Base-by-base conservation (phyloP, 2,329 filamentous ascomycete genomes). In the Pezicula radicicola region DNA sequence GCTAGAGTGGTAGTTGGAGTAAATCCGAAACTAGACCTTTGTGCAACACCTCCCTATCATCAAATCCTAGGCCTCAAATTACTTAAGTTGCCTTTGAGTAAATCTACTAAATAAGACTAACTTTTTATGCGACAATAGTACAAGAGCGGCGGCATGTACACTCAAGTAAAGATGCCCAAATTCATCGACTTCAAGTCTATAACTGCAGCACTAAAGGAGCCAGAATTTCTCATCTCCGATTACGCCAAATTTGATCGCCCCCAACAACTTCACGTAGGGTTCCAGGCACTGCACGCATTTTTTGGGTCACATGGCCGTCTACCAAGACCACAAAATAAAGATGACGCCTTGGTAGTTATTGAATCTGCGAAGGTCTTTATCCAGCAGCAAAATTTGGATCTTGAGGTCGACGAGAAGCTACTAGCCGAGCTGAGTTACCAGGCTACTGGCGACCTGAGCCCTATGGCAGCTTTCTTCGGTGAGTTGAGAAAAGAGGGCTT, bases 151-250 rank as follows among this genome's bases (percentile, higher is more conserved):
- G 94, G 94, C 55, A 82, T 96, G 54, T 99, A 89, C 70, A 87
- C 89, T 37, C 94, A 99, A 71, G 94, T 97, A 71, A 99, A 97
- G 80, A 97, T 97, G 93, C 94, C 94, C 47, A 96, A 94, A 75
- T 83, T 91, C 50, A 73, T 97, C 64, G 83, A 94, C 68, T 99
- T 97, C 73, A 89, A 96, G 75, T 78, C 84, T 39, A 82, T 97
- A 52, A 85, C 85, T 40, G 75, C 83, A 48, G 83, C 96, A 55
- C 72, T 97, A 51, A 90, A 90, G 71, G 88, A 91, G 52, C 94
- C 94, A 2, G 93, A 97, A 64, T 84, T 95, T 58, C 74, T 97
- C 64, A 83, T 96, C 55, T 96, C 94, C 19, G 94, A 99, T 69
- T 99, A 92, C 67, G 94, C 94, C 72, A 99, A 99, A 72, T 97